These are phyloP conservation scores for Gynandropsis gynandra DNA, from an alignment of 345 rosid genomes.

Conservation along the genomic window DNA sequence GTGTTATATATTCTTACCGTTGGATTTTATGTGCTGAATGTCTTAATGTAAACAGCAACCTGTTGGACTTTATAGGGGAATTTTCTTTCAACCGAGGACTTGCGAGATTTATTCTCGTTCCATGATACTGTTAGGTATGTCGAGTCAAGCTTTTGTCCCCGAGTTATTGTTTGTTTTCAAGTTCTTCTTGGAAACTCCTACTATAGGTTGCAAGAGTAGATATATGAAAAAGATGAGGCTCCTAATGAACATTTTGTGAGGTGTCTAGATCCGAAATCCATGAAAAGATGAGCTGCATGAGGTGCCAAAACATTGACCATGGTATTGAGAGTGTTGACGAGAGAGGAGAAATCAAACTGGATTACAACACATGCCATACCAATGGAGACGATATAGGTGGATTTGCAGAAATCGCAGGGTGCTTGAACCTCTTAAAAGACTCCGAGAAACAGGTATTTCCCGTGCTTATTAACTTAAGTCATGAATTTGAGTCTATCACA, in stretches of 20 bases:
- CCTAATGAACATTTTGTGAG: conserved; percentile 2
- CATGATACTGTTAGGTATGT: conserved; percentile 62
- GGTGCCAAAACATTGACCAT: conserved; percentile 42
- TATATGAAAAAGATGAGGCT: conserved; percentile 1
- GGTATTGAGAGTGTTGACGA: conserved; percentile 25
- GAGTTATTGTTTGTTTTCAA: neutral
- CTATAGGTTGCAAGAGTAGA: neutral
- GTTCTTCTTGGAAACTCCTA: neutral
- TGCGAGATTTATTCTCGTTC: conserved; percentile 80
- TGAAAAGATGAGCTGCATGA: conserved; percentile 68
- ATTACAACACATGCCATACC: conserved; percentile 19
- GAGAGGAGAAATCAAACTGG: conserved; percentile 29
- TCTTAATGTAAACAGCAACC: conserved; percentile 12
- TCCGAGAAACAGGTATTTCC: conserved; percentile 74
- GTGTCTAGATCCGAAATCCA: conserved; percentile 82
- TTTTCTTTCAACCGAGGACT: conserved; percentile 73
- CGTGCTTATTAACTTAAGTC: conserved; percentile 16
- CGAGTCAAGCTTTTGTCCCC: no score
- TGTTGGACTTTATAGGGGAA: conserved; percentile 54
- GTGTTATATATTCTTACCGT: conserved; percentile 1
- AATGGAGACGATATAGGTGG: conserved; percentile 68
- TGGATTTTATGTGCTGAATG: conserved; percentile 4
- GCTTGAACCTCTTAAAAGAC: conserved; percentile 53
- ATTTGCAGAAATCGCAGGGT: conserved; percentile 73
- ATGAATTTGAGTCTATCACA: conserved; percentile 5